Conservation (phyloP, 257 asterid genomes). For the Anisodus tanguticus region DNA sequence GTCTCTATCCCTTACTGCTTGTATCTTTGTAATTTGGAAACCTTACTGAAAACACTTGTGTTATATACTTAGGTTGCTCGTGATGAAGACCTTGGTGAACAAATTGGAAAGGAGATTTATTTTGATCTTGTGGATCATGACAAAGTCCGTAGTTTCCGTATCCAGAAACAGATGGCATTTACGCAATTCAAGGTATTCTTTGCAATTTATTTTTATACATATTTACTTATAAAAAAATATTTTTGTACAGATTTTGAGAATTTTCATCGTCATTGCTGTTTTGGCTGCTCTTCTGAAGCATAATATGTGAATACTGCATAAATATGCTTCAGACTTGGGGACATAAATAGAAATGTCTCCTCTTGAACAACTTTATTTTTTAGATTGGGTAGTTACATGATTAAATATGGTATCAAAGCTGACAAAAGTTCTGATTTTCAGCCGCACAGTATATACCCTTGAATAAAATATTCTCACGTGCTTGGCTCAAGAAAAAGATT, state of each 20-base stretch:
- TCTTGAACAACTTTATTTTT: constrained; percentile 11
- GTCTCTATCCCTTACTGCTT: constrained; percentile 26
- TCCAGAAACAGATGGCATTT: constrained; percentile 75
- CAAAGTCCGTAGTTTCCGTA: constrained; percentile 75
- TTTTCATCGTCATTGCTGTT: neutral
- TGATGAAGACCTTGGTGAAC: constrained; percentile 70
- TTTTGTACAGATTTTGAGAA: neutral
- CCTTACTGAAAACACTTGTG: constrained; percentile 10
- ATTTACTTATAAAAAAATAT: neutral
- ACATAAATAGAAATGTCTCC: constrained; percentile 23
- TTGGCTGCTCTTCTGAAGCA: constrained; percentile 15
- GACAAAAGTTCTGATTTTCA: neutral
- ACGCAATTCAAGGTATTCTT: constrained; percentile 67
- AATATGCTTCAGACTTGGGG: neutral
- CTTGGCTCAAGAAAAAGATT: constrained; percentile 12
- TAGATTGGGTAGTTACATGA: neutral
- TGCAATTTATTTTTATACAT: neutral
- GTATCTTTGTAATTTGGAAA: constrained; percentile 16
- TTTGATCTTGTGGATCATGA: constrained; percentile 95
- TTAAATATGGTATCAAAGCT: neutral
- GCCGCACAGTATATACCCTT: neutral
- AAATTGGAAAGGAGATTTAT: constrained; percentile 76
- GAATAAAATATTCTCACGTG: neutral
- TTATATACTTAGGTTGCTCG: constrained; percentile 69
- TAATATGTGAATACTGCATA: constrained; percentile 10